A percentile compares a stretch with the other conserved stretches of the same genome.
Evolutionary conservation across 192 early-diverging fungal genomes (phyloP).

Genomic region (Lobosporangium transversale): DNA sequence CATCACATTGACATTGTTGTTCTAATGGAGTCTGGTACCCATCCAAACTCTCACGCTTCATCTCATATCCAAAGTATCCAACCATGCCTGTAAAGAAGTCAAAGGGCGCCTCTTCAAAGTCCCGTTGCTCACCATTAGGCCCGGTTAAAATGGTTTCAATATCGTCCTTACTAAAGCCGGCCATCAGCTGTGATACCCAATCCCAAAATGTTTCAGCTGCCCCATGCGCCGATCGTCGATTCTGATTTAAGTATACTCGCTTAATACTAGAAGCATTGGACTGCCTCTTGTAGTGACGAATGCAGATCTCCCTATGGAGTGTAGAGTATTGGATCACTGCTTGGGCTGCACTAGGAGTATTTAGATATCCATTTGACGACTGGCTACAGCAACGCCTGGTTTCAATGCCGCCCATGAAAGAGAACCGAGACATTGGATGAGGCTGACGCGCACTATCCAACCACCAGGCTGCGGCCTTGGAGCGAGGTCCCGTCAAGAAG

Average conservation of each 20-base stretch:
- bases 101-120: constrained; percentile 42
- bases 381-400: constrained; percentile 11
- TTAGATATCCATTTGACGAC: not conserved
- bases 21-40: constrained; percentile 54
- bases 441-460: constrained; percentile 69
- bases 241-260: constrained; percentile 23
- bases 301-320: constrained; percentile 31
- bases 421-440: constrained; percentile 63
- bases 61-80: constrained; percentile 95
- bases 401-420: constrained; percentile 69
- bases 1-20: constrained; percentile 50
- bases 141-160: constrained; percentile 17
- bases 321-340: constrained; percentile 47
- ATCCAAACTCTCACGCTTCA: constrained; percentile 83
- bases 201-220: constrained; percentile 68
- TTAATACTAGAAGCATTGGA: constrained; percentile 9
- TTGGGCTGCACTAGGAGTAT: constrained; percentile 16
- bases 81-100: constrained; percentile 87
- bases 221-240: not conserved
- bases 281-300: constrained; percentile 16
- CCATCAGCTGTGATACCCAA: constrained; percentile 64
- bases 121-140: constrained; percentile 14
- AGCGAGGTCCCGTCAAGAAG: constrained; percentile 43
- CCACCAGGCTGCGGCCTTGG: constrained; percentile 62
- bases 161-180: constrained; percentile 30